phyloP scores from a whole-genome alignment of 805 yeast genomes.

The Saturnispora galanensis region DNA sequence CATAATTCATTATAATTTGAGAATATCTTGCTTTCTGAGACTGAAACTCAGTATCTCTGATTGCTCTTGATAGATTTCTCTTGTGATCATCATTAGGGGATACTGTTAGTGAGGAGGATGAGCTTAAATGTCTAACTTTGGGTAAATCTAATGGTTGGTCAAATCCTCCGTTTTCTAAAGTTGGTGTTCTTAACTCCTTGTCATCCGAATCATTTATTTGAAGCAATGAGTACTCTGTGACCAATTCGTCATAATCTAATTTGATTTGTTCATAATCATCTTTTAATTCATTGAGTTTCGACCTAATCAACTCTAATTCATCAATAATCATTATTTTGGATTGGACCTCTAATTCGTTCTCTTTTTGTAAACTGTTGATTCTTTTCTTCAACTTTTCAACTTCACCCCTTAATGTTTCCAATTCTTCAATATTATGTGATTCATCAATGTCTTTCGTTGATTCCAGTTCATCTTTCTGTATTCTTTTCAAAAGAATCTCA shows the following conservation, averaged over 20 bases:
- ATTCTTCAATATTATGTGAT: background rate
- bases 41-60: slow-evolving; percentile 20
- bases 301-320: slow-evolving; percentile 41
- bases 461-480: slow-evolving; percentile 4
- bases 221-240: slow-evolving; percentile 16
- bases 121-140: slow-evolving; percentile 9
- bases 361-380: slow-evolving; percentile 34
- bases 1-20: slow-evolving; percentile 41
- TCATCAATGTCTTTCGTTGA: slow-evolving; percentile 5
- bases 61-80: slow-evolving; percentile 18
- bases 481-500: slow-evolving; percentile 9
- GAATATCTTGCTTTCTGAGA: slow-evolving; percentile 21
- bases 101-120: background rate
- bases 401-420: slow-evolving; percentile 13
- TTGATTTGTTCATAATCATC: slow-evolving; percentile 21
- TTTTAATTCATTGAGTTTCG: slow-evolving; percentile 25
- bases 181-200: slow-evolving; percentile 2
- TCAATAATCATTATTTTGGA: slow-evolving; percentile 44
- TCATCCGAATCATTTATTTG: slow-evolving; percentile 5
- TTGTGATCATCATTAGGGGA: slow-evolving; percentile 9
- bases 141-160: background rate
- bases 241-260: slow-evolving; percentile 22
- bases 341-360: slow-evolving; percentile 43
- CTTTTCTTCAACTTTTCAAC: slow-evolving; percentile 20
- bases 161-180: background rate